Evolutionary conservation across 192 early-diverging fungal genomes (phyloP), one percentile per base, ranked within the genome.

Genomic region (Mortierella claussenii): DNA sequence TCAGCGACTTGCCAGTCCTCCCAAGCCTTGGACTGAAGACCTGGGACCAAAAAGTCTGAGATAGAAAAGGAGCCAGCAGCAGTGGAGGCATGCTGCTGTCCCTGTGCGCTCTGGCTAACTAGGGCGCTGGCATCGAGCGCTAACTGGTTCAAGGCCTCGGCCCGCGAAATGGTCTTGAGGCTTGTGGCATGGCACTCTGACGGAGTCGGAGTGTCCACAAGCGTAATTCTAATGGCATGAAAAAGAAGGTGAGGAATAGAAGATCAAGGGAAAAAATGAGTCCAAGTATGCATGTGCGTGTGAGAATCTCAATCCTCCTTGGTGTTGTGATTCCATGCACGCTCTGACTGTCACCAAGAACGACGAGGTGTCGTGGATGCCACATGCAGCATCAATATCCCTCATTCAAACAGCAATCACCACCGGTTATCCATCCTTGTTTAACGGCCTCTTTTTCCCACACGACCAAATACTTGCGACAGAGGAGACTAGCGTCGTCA

Each of bases 1-100:
- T 67, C 73, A 32, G 56, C 46, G 30, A 59, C 73, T 36, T 76
- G 73, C 73, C 73, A 76, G 47, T 76, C 73, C 37, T 76, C 73
- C 73, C 73, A 76, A 21, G 63, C 40, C 32, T 67, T 76, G 33
- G 73, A 55, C 11, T 76, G 73, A 21, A 76, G 59, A 12, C 73
- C 65, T 36, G 73, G 53, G 30, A 76, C 73, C 9, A 76, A 40
- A 30, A 67, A 76, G 53, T 76, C 73, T 15, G 73, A 76, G 59
- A 76, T 76, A 31, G 73, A 76, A 36, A 76, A 76, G 20, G 63
- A 58, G 31, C 34, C 55, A 48, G 3, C 33, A 15, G 51, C 55
- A 48, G 3, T 45, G 20, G 51, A 0, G 33, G n/a, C 7, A 23
- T 50, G 59, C 12, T 23, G 2, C 10, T 64, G 63, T 3, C 32